phyloP scores from a whole-genome alignment of 2,329 filamentous ascomycete genomes.

The Parastagonospora avenae region DNA sequence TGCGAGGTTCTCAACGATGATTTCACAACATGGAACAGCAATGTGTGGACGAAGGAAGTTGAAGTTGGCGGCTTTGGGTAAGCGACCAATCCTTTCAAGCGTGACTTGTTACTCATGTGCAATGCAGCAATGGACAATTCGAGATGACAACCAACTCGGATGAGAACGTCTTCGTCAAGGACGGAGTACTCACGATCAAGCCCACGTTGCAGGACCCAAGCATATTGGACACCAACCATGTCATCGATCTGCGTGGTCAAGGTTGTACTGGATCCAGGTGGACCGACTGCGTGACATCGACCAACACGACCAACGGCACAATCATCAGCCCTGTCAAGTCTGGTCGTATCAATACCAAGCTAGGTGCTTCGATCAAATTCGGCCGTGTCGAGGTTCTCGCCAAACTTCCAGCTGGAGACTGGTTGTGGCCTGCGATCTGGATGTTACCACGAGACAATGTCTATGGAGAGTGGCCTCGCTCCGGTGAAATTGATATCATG shows the following conservation, averaged over 20 bases:
- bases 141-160: conserved; percentile 73
- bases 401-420: conserved; percentile 76
- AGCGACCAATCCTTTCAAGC: conserved; percentile 40
- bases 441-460: conserved; percentile 76
- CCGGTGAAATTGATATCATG: conserved; percentile 83
- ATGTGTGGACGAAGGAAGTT: conserved; percentile 75
- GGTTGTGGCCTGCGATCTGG: conserved; percentile 93
- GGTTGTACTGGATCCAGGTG: conserved; percentile 70
- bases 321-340: conserved; percentile 80
- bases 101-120: conserved; percentile 27
- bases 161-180: conserved; percentile 75
- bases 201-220: conserved; percentile 75
- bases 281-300: conserved; percentile 69
- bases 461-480: conserved; percentile 78
- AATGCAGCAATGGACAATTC: conserved; percentile 76
- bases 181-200: conserved; percentile 74
- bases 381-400: conserved; percentile 81
- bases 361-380: conserved; percentile 74
- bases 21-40: conserved; percentile 63
- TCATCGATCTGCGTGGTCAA: conserved; percentile 69
- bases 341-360: conserved; percentile 76
- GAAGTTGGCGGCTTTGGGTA: conserved; percentile 78
- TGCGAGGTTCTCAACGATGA: conserved; percentile 70
- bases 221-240: conserved; percentile 68
- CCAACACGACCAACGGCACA: conserved; percentile 77